Base-by-base conservation (phyloP, 2,329 filamentous ascomycete species). In the Fusarium goolgardi region DNA sequence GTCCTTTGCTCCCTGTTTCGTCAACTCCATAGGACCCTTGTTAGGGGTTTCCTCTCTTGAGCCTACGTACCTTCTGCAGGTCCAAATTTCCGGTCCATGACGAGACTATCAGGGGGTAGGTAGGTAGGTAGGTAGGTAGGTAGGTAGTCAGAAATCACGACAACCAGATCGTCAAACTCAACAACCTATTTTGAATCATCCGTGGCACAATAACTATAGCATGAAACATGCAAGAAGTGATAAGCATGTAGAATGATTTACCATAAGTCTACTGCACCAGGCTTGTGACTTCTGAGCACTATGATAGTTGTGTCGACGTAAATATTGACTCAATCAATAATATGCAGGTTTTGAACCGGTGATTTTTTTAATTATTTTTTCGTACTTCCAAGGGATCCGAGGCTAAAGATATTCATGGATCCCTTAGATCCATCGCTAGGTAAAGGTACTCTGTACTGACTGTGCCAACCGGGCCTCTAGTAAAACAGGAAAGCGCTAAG, bases 11-110 rank as follows among this genome's bases (percentile, higher is more conserved):
- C 60, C 63, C 49, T 71, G 59, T 69, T 70, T 71, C 67, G 61
- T 57, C 55, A 52, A 55, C 55, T 53, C 54, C 29, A 63, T 35
- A 59, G 44, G 49, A 74, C 67, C 72, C 72, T 70, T 60, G 71
- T 59, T 59, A 74, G 71, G 71, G 71, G 71, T 60, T 67, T 62
- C 47, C 57, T 62, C 41, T 63, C 39, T 55, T 60, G 49, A 47
- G 52, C 45, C 65, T 55, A 65, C 49, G 62, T 55, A 65, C 71
- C 69, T 59, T 69, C 70, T 69, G 72, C 71, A 69, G 63, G 59
- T 74, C 67, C 72, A 74, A 74, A 74, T 74, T 74, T 74, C 72
- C 67, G 73, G 51, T 39, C 35, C 35, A 39, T 47, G 58, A 65
- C 61, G 49, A 66, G 67, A 65, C 62, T 43, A 23, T 32, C 44